phyloP scores from a whole-genome alignment of 2,329 filamentous ascomycete genomes.

The Dryadomyces quercus-mongolicae region DNA sequence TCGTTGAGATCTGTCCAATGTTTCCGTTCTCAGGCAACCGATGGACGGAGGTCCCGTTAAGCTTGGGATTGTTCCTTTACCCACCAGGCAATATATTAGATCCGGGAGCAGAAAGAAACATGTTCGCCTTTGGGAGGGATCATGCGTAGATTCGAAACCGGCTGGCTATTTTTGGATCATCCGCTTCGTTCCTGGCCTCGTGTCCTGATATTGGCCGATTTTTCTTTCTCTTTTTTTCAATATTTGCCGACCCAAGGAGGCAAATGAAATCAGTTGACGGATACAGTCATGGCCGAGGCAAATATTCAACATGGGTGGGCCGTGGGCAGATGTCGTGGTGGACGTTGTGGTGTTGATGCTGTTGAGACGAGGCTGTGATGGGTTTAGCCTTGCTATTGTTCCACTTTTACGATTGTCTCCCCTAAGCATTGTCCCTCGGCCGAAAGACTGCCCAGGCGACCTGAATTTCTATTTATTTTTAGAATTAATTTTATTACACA shows the following conservation, averaged over 20 bases:
- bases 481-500: neutral
- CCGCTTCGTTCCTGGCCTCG: too few species aligned
- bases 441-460: neutral
- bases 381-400: constrained; percentile 8
- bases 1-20: neutral
- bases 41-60: neutral
- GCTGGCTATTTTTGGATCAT: too few species aligned
- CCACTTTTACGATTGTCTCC: constrained; percentile 8
- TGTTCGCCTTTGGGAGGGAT: too few species aligned
- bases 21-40: neutral
- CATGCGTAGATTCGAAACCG: too few species aligned
- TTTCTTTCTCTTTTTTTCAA: too few species aligned
- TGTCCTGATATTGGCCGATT: too few species aligned
- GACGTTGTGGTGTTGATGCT: neutral
- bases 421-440: neutral
- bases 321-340: neutral
- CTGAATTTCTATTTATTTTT: neutral
- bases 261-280: neutral
- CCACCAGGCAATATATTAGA: neutral
- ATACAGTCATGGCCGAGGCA: neutral
- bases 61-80: constrained; percentile 9
- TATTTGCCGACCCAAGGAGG: too few species aligned
- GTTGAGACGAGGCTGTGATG: neutral
- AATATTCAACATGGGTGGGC: neutral
- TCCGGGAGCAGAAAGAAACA: neutral